These are phyloP conservation scores for Rhizopogon vesiculosus DNA, from an alignment of 768 basidiomycete species.

Conservation along the genomic window DNA sequence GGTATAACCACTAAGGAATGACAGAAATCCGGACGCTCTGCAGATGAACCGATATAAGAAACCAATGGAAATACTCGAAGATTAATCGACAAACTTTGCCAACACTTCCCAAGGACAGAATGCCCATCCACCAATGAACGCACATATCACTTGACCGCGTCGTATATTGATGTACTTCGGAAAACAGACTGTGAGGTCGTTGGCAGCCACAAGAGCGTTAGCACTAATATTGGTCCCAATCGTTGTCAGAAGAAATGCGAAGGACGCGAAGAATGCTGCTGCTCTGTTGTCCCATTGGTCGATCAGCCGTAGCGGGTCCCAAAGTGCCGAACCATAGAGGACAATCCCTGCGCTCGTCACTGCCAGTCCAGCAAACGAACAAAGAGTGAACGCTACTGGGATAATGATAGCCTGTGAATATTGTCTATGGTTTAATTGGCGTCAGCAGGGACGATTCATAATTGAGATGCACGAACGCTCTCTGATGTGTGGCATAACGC, in stretches of 20 bases:
- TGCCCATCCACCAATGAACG: conserved; percentile 79
- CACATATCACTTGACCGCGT: conserved; percentile 76
- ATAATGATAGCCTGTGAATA: conserved; percentile 73
- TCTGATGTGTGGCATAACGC: conserved; percentile 69
- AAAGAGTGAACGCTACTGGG: conserved; percentile 70
- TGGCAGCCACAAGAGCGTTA: conserved; percentile 67
- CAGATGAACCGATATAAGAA: not conserved
- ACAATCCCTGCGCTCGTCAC: conserved; percentile 72
- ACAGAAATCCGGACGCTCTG: conserved; percentile 60
- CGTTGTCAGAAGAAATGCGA: conserved; percentile 50
- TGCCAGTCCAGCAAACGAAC: conserved; percentile 76
- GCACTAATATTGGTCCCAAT: conserved; percentile 48
- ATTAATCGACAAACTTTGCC: conserved; percentile 25
- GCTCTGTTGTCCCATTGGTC: conserved; percentile 83
- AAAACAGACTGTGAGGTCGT: conserved; percentile 78
- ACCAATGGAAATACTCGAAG: not conserved
- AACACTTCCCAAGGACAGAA: conserved; percentile 88
- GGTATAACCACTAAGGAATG: conserved; percentile 80
- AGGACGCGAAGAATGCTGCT: conserved; percentile 78
- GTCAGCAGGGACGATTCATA: not conserved
- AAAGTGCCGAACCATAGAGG: conserved; percentile 58
- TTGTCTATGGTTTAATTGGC: conserved; percentile 40
- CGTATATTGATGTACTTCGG: conserved; percentile 79
- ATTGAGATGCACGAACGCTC: conserved; percentile 38
- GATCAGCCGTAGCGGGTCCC: conserved; percentile 78